Conservation (phyloP, 2,329 filamentous ascomycete genomes). For the Aspergillus sp. region DNA sequence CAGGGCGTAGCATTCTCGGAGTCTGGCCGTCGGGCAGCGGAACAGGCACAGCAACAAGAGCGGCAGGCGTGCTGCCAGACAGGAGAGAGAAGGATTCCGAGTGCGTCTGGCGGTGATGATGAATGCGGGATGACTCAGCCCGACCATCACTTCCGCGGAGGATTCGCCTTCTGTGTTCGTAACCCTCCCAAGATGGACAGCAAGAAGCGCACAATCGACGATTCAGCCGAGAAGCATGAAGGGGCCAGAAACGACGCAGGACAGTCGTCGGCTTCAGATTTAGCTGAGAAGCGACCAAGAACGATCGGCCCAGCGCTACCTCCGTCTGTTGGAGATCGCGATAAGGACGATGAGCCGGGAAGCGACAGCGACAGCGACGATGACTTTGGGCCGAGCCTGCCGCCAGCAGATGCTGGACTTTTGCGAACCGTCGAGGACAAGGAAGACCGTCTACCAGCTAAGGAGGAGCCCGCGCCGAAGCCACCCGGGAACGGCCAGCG, state of each 20-base stretch:
- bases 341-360: constrained; percentile 13
- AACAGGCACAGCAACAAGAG: too few species aligned
- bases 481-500: constrained; percentile 44
- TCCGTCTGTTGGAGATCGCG: constrained; percentile 23
- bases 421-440: not conserved
- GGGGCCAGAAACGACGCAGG: constrained; percentile 1
- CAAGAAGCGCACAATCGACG: constrained; percentile 15
- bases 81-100: too few species aligned
- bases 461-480: not conserved
- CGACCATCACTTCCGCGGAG: too few species aligned
- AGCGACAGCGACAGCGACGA: constrained; percentile 26
- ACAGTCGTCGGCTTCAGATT: constrained; percentile 3
- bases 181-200: too few species aligned
- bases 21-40: too few species aligned
- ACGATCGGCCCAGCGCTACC: constrained; percentile 49
- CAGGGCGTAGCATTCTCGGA: too few species aligned
- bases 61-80: too few species aligned
- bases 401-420: constrained; percentile 17
- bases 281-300: constrained; percentile 38
- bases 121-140: too few species aligned
- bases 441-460: not conserved
- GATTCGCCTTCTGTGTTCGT: too few species aligned
- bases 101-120: too few species aligned
- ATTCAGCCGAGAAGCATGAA: constrained; percentile 1
- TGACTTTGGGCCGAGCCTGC: constrained; percentile 34